Percentiles rank a stretch among this genome's conserved stretches.
Conservation (phyloP, 129 eudicot genomes). For the Logfia minima region DNA sequence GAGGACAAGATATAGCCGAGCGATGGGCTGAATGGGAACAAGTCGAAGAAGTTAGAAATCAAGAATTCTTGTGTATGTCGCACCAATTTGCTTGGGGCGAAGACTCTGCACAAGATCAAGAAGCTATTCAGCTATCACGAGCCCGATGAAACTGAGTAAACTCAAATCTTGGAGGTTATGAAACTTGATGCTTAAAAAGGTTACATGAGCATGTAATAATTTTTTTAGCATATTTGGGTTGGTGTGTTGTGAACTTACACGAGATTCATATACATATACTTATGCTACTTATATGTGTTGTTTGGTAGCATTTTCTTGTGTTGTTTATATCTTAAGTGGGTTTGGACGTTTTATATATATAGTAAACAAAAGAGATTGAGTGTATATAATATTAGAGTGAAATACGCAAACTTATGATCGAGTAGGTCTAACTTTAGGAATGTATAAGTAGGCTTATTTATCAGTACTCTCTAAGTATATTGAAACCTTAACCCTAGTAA, state of each 20-base stretch:
- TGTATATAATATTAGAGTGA: too few species aligned
- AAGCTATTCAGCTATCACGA: conserved; percentile 80
- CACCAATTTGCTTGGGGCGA: conserved; percentile 77
- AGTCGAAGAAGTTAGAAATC: conserved; percentile 60
- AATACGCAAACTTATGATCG: not conserved
- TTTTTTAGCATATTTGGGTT: not conserved
- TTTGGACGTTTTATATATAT: not conserved
- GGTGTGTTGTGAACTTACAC: conserved; percentile 10
- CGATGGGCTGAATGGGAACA: conserved; percentile 97
- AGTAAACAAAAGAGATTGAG: too few species aligned
- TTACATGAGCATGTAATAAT: conserved; percentile 28
- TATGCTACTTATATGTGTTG: not conserved
- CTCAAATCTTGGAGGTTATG: not conserved
- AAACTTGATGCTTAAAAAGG: not conserved
- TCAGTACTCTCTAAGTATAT: too few species aligned
- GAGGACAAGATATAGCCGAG: conserved; percentile 79
- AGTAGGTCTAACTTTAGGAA: too few species aligned
- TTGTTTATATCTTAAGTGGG: not conserved
- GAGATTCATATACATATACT: not conserved
- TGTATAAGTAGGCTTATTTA: too few species aligned
- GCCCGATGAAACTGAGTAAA: conserved; percentile 47
- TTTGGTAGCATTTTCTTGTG: not conserved
- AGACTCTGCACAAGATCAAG: conserved; percentile 78
- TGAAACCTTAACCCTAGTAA: too few species aligned
- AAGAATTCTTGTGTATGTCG: conserved; percentile 57